Evolutionary conservation across 1,284 basidiomycete genomes (phyloP).

Genomic region (Wolfiporia cocos): DNA sequence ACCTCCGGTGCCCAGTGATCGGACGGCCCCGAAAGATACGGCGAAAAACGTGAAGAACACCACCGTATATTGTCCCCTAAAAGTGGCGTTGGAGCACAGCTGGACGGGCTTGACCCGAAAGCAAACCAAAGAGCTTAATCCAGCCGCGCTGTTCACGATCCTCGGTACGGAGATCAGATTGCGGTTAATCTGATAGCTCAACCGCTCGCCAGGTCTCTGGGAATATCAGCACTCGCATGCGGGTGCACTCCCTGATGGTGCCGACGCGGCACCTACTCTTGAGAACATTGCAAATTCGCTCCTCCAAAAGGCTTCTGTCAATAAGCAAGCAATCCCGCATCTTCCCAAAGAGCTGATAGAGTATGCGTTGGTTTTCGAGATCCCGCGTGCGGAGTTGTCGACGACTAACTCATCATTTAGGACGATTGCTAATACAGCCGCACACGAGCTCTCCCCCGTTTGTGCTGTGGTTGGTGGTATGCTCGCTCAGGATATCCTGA

Average conservation of each 20-base stretch:
- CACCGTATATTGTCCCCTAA: conserved; percentile 60
- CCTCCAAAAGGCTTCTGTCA: conserved; percentile 58
- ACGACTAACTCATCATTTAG: no score
- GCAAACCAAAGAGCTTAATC: conserved; percentile 76
- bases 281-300: conserved; percentile 55
- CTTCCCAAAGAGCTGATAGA: conserved; percentile 53
- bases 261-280: conserved; percentile 48
- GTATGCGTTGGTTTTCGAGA: conserved; percentile 32
- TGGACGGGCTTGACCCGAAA: conserved; percentile 68
- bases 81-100: conserved; percentile 58
- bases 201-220: conserved; percentile 88
- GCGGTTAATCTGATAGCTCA: no score
- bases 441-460: conserved; percentile 84
- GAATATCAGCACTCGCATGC: conserved; percentile 66
- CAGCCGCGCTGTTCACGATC: conserved; percentile 63
- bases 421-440: conserved; percentile 60
- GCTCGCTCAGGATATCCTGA: conserved; percentile 91
- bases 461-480: conserved; percentile 93
- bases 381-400: no score
- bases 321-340: conserved; percentile 54
- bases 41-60: conserved; percentile 60
- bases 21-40: conserved; percentile 54
- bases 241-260: conserved; percentile 49
- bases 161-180: no score
- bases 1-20: conserved; percentile 40